These are phyloP conservation scores for Rhizoclosmatium sp. DNA, from an alignment of 192 early-diverging fungal species.

Conservation along the genomic window DNA sequence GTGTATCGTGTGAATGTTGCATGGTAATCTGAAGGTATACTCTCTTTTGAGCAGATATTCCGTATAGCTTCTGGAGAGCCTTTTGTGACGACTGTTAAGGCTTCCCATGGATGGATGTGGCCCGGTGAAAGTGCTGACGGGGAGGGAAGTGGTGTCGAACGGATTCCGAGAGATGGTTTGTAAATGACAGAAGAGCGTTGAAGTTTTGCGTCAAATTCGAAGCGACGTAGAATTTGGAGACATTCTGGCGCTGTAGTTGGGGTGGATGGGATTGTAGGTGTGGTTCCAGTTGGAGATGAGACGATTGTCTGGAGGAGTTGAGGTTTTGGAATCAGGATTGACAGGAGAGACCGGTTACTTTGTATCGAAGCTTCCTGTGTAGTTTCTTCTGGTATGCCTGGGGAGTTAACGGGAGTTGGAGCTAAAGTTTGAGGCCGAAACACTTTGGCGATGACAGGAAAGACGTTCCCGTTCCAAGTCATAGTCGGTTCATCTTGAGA, in stretches of 20 bases:
- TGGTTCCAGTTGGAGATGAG: constrained; percentile 10
- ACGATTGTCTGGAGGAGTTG: background rate
- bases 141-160: background rate
- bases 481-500: constrained; percentile 22
- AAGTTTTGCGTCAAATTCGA: constrained; percentile 69
- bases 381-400: background rate
- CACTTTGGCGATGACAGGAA: constrained; percentile 30
- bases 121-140: background rate
- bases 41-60: constrained; percentile 44
- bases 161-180: constrained; percentile 1
- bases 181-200: constrained; percentile 35
- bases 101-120: constrained; percentile 26
- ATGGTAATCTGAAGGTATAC: constrained; percentile 50
- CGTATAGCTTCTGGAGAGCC: constrained; percentile 54
- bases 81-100: constrained; percentile 43
- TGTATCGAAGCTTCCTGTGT: background rate
- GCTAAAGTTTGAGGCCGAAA: background rate
- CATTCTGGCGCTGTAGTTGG: constrained; percentile 1
- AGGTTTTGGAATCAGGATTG: constrained; percentile 10
- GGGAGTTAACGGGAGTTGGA: background rate
- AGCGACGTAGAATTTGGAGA: constrained; percentile 57
- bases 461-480: constrained; percentile 31
- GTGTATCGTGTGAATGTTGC: constrained; percentile 37
- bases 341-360: background rate
- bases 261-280: background rate